A percentile compares a stretch with the other conserved stretches of the same genome.
Conservation (phyloP, 2,329 filamentous ascomycete species). For the Zasmidium cellare region DNA sequence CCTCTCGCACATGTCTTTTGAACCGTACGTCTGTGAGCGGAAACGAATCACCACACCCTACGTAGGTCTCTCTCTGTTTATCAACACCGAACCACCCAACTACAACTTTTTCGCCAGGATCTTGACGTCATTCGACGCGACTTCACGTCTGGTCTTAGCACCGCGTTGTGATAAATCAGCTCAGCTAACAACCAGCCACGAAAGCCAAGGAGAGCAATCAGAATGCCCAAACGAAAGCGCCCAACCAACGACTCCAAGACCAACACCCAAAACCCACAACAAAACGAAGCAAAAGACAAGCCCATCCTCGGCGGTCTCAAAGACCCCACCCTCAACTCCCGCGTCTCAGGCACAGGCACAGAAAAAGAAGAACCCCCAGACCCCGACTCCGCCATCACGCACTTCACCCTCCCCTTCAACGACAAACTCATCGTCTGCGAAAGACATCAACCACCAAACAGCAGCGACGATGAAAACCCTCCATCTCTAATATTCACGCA, state of each 20-base stretch:
- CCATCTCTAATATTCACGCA: conserved; percentile 45
- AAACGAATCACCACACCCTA: no score
- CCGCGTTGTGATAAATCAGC: not conserved
- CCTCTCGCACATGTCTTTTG: not conserved
- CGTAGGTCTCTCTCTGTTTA: no score
- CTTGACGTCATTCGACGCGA: not conserved
- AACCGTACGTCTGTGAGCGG: no score
- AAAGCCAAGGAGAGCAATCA: no score
- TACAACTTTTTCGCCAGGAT: not conserved
- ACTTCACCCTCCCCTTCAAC: conserved; percentile 20
- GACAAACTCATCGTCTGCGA: conserved; percentile 24
- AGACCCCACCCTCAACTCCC: not conserved
- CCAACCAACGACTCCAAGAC: not conserved
- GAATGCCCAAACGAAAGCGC: not conserved
- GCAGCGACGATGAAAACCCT: not conserved
- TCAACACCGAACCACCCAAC: no score
- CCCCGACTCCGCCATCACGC: not conserved
- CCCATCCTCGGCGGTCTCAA: not conserved
- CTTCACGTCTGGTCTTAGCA: not conserved
- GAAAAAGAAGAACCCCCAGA: not conserved
- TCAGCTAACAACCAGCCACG: not conserved
- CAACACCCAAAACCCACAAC: not conserved
- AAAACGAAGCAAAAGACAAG: not conserved
- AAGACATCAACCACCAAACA: conserved; percentile 7
- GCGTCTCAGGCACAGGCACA: not conserved